Conservation (phyloP, 1,284 basidiomycete species). For the Chalciporus sp. region DNA sequence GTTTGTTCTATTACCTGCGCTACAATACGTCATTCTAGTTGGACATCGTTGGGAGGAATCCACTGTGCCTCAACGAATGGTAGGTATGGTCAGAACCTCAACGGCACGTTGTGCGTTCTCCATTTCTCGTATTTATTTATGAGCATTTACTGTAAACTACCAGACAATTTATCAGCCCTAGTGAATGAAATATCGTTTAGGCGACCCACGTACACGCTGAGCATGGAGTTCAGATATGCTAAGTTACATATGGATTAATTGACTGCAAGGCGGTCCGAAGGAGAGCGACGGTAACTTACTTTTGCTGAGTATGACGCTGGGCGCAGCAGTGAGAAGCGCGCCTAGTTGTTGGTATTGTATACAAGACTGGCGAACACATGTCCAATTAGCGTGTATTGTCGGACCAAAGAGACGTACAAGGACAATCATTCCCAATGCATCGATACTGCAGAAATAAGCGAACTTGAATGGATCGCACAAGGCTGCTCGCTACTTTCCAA, state of each 20-base stretch:
- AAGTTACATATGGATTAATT: background rate
- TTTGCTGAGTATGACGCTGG: slow-evolving; percentile 17
- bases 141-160: too few species aligned
- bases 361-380: slow-evolving; percentile 14
- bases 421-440: slow-evolving; percentile 8
- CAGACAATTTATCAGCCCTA: too few species aligned
- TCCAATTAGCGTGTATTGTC: background rate
- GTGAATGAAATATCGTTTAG: slow-evolving; percentile 3
- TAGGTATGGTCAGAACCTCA: slow-evolving; percentile 15
- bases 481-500: slow-evolving; percentile 11
- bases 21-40: too few species aligned
- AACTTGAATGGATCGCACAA: background rate
- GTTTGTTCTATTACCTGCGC: too few species aligned
- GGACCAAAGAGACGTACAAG: slow-evolving; percentile 11
- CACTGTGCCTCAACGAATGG: slow-evolving; percentile 8
- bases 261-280: background rate
- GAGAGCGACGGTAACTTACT: slow-evolving; percentile 6
- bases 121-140: slow-evolving; percentile 14
- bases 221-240: slow-evolving; percentile 32
- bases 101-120: slow-evolving; percentile 2
- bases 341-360: slow-evolving; percentile 1
- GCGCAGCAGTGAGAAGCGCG: slow-evolving; percentile 8
- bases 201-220: slow-evolving; percentile 19
- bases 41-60: too few species aligned
- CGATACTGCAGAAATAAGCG: slow-evolving; percentile 14